Base-by-base conservation (phyloP, 73 alveolate species). In the Tetrahymena thermophila region DNA sequence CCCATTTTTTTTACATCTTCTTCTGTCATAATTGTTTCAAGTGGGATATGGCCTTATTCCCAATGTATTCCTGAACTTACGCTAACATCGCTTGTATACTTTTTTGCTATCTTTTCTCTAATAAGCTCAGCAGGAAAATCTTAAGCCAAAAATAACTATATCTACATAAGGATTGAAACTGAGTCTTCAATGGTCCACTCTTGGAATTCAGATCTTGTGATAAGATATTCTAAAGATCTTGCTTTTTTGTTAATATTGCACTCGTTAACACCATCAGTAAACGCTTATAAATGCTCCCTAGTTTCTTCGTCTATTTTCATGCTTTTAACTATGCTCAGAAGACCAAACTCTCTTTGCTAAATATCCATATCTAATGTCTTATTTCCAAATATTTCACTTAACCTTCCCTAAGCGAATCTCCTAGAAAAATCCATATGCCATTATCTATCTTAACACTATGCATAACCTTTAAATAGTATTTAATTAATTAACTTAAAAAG, bases 241-340 rank as follows among this genome's bases (percentile, higher is more conserved):
- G 93, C 89, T 35, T 95, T 96, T 7, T 96, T 95, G 83, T 96
- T 43, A 34, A 96, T 89, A 11, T 98, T 97, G 94, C 97, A 97
- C 94, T 98, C 98, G 95, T 99, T 99, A 15, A 99, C 97, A 21
- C 99, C 99, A 96, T 97, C 98, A 55, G 98, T 95, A 97, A 94
- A 98, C 2, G 97, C 93, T 43, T 97, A 96, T 19, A 96, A 43
- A 19, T 96, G 42, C 9, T 97, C 96, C 85, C 85, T 56, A 4
- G 96, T 84, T 94, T 98, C 98, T 44, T 55, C 35, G 94, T 95
- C 97, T 28, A 97, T 7, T 1, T 71, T 71, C 23, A 71, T 19
- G 6, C n/a, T n/a, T 71, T 31, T 23, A 13, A n/a, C 89, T 1
- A 71, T 71, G 37, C 37, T 31, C 37, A n/a, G 3, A 3, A 71